Conservation (phyloP, 129 eudicot genomes). For the Apium graveolens region DNA sequence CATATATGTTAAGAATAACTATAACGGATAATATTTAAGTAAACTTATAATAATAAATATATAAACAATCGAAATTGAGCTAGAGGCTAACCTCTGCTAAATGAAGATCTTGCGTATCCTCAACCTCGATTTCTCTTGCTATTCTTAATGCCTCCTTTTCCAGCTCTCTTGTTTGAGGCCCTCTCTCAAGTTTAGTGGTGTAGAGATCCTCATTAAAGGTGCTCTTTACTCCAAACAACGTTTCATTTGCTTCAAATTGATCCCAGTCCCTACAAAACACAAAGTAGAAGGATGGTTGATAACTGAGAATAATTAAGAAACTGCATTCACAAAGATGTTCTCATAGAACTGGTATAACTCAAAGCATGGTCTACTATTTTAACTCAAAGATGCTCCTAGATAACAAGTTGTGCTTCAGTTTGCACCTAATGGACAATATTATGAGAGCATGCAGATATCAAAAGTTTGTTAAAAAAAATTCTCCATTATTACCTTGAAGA, state of each 20-base stretch:
- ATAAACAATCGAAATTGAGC: background rate
- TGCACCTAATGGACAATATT: background rate
- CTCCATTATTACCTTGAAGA: background rate
- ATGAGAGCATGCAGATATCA: background rate
- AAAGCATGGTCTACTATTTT: background rate
- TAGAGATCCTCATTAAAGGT: constrained; percentile 89
- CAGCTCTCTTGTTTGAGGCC: constrained; percentile 79
- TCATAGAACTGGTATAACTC: background rate
- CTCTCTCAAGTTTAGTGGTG: constrained; percentile 89
- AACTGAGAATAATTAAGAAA: background rate
- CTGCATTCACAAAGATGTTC: background rate
- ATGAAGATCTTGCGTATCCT: constrained; percentile 90
- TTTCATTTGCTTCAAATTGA: constrained; percentile 87
- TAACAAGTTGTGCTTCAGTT: background rate
- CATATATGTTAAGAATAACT: background rate
- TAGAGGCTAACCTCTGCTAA: constrained; percentile 69
- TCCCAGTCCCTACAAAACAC: constrained; percentile 76
- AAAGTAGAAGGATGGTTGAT: constrained; percentile 6
- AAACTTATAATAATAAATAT: background rate
- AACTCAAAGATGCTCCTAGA: background rate
- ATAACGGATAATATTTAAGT: background rate
- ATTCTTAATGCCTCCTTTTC: constrained; percentile 82
- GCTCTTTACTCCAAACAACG: constrained; percentile 90
- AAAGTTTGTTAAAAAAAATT: background rate
- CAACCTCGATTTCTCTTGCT: constrained; percentile 94